phyloP scores from a whole-genome alignment of 371 early-diverging fungal genomes.

The Lichtheimia corymbifera region DNA sequence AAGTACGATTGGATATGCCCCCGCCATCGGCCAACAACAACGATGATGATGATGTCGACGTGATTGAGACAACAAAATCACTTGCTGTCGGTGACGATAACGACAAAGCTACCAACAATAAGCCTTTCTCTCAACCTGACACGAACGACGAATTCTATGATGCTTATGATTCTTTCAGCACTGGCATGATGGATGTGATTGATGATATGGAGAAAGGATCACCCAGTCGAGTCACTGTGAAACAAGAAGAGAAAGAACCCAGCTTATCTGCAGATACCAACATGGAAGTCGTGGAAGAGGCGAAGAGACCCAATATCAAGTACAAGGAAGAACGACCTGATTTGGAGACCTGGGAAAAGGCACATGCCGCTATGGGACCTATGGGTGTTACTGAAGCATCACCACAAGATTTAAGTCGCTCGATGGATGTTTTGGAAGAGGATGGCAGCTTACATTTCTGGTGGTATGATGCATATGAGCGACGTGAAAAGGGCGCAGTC shows the following conservation, averaged over 20 bases:
- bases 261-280: background rate
- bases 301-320: slow-evolving; percentile 1
- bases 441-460: slow-evolving; percentile 73
- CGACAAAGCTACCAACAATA: too few species aligned
- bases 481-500: slow-evolving; percentile 70
- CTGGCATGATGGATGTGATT: too few species aligned
- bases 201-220: too few species aligned
- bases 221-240: background rate
- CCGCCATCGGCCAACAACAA: too few species aligned
- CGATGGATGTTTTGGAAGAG: slow-evolving; percentile 45
- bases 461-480: slow-evolving; percentile 95
- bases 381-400: slow-evolving; percentile 19
- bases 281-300: slow-evolving; percentile 5
- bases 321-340: slow-evolving; percentile 18
- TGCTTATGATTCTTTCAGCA: too few species aligned
- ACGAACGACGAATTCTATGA: too few species aligned
- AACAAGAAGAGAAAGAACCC: background rate
- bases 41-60: too few species aligned
- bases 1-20: too few species aligned
- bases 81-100: too few species aligned
- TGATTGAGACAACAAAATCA: too few species aligned
- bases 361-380: slow-evolving; percentile 14
- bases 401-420: slow-evolving; percentile 15
- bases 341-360: slow-evolving; percentile 32
- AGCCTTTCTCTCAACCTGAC: too few species aligned